Conservation (phyloP, 495 filamentous ascomycete genomes). For the Bathelium albidoporum region DNA sequence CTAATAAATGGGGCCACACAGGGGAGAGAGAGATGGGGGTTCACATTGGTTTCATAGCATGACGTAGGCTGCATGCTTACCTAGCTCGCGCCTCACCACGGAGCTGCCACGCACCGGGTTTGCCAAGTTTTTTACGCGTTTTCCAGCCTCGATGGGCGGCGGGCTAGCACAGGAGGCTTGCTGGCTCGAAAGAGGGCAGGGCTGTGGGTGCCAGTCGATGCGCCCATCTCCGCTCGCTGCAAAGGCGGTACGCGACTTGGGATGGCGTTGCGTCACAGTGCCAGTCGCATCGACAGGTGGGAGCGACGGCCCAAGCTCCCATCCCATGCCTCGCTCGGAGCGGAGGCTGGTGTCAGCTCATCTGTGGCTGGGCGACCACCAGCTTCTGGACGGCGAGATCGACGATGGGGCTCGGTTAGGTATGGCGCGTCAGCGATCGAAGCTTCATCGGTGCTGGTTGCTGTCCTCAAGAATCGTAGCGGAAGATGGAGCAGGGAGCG, state of each 20-base stretch:
- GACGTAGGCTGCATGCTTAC: conserved; percentile 4
- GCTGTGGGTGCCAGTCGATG: background rate
- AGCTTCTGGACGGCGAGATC: background rate
- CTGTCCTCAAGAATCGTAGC: background rate
- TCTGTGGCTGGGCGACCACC: background rate
- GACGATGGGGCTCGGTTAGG: background rate
- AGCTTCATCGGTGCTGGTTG: background rate
- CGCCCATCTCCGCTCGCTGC: background rate
- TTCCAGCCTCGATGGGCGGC: background rate
- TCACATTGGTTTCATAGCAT: conserved; percentile 1
- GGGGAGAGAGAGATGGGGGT: background rate
- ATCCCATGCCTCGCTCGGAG: background rate
- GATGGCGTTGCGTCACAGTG: conserved; percentile 21
- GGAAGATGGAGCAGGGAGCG: background rate
- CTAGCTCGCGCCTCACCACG: conserved; percentile 6
- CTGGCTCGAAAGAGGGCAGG: background rate
- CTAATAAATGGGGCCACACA: conserved; percentile 9
- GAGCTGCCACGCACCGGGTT: background rate
- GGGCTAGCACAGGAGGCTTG: background rate
- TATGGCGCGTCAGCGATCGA: background rate
- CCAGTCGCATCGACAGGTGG: background rate
- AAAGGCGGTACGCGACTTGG: background rate
- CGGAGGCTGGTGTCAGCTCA: background rate
- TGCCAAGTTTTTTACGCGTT: background rate
- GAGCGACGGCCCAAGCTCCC: background rate